A percentile compares a stretch with the other conserved stretches of the same genome.
These are phyloP conservation scores for Nadsonia commutata DNA, from an alignment of 1,139 yeast genomes.

Conservation along the genomic window DNA sequence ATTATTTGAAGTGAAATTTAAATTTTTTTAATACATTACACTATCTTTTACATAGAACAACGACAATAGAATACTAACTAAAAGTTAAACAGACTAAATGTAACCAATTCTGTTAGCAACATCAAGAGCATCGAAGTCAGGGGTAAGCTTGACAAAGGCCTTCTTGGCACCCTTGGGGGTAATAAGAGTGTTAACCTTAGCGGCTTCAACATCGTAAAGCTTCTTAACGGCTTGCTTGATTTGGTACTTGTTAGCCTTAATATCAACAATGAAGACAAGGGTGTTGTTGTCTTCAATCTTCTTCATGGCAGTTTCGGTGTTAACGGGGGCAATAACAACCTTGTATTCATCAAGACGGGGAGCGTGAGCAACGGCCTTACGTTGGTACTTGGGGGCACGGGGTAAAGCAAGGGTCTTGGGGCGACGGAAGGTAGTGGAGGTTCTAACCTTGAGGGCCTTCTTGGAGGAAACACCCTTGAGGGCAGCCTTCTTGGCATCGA, in stretches of 20 bases:
- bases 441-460: conserved; percentile 88
- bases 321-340: conserved; percentile 88
- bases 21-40: neutral
- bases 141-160: conserved; percentile 98
- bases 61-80: conserved; percentile 5
- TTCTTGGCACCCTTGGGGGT: conserved; percentile 99
- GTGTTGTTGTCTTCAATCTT: conserved; percentile 99
- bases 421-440: conserved; percentile 87
- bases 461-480: conserved; percentile 92
- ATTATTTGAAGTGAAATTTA: too few species aligned
- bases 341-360: conserved; percentile 95
- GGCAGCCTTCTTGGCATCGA: conserved; percentile 97
- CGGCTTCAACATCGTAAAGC: conserved; percentile 91
- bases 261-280: conserved; percentile 94
- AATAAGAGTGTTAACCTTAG: conserved; percentile 87
- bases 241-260: conserved; percentile 95
- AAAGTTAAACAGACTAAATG: conserved; percentile 56
- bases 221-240: conserved; percentile 97
- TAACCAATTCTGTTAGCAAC: conserved; percentile 99
- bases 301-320: conserved; percentile 98
- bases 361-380: conserved; percentile 95
- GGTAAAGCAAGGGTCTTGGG: conserved; percentile 95
- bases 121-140: conserved; percentile 99
- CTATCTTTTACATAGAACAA: conserved; percentile 3
- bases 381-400: conserved; percentile 89